Evolutionary conservation across 306 rosid species (phyloP), one percentile per base, ranked within the genome.

Genomic region (Gleditsia sinensis): DNA sequence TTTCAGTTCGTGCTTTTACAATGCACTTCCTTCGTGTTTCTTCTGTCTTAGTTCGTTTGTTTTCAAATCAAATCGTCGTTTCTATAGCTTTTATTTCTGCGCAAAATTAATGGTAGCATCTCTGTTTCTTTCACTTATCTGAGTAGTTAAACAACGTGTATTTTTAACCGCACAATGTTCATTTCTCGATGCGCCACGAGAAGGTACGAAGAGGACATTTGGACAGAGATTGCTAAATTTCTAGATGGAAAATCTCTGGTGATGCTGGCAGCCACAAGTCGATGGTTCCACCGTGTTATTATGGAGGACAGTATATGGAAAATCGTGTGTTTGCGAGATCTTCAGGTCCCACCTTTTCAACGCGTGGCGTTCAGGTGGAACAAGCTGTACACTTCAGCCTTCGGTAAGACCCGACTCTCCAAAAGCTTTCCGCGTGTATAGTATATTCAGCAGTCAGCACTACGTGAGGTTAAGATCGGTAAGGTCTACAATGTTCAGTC

Each of bases 171-270:
- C 75, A 17, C 7, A n/a, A 20, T 3, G 9, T 69, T 21, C 23
- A 83, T 39, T 79, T 78, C 33, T 59, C 7, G 21, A 59, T 76
- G 74, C 21, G 59, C 3, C 37, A 76, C 33, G 46, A 62, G 71
- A 40, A 94, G 99, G 94, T 90, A 72, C 79, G 95, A 94, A 71
- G 84, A 83, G 67, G 99, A 94, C 74, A 80, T 92, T 13, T 94
- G 97, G 99, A 84, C 95, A 48, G 93, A 94, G 92, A 86, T 94
- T 7, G 88, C 96, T 3, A 94, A 87, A 78, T 84, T 65, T 84
- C 80, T 94, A 66, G 99, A 94, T 49, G 97, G 90, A 51, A 88
- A 83, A 75, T 90, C 99, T 62, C 76, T 92, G 81, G 84, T 92
- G 80, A 92, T 78, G 97, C 88, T 94, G 57, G 89, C 95, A 9